These are phyloP conservation scores for Middelhovenomyces tepae DNA, from an alignment of 805 yeast species.

Conservation along the genomic window DNA sequence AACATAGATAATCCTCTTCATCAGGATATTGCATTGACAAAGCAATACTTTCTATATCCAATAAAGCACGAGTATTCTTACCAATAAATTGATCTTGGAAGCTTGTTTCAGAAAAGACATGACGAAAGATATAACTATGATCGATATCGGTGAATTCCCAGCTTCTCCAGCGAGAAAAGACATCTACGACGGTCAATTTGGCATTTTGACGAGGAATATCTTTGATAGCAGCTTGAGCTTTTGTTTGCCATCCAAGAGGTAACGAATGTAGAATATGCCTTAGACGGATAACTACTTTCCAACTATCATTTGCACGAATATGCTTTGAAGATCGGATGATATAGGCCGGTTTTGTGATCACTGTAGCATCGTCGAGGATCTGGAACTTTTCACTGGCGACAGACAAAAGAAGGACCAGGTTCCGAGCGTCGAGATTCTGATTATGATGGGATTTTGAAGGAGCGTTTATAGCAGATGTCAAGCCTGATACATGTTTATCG, in stretches of 20 bases:
- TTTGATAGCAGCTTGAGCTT: constrained; percentile 26
- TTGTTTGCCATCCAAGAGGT: constrained; percentile 45
- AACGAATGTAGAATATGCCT: constrained; percentile 60
- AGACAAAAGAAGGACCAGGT: constrained; percentile 33
- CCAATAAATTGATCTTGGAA: constrained; percentile 11
- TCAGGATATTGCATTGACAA: constrained; percentile 23
- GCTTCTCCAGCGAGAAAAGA: constrained; percentile 74
- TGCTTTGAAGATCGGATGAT: constrained; percentile 67
- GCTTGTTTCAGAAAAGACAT: constrained; percentile 34
- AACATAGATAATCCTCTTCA: constrained; percentile 26
- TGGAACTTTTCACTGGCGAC: constrained; percentile 41
- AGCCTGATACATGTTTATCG: background rate
- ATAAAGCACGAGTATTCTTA: constrained; percentile 7
- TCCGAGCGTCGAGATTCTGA: constrained; percentile 12
- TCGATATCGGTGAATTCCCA: constrained; percentile 76
- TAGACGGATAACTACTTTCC: constrained; percentile 76
- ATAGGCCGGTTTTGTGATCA: constrained; percentile 81
- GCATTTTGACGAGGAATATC: constrained; percentile 46
- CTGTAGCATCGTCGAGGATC: constrained; percentile 79
- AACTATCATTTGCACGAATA: constrained; percentile 70
- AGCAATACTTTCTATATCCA: constrained; percentile 26
- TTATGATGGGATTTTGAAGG: background rate
- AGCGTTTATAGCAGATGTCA: constrained; percentile 1
- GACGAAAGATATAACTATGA: constrained; percentile 45
- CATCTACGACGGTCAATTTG: constrained; percentile 41